A percentile compares a stretch with the other conserved stretches of the same genome.
Conservation (phyloP, 129 eudicot species). For the Centaurea solstitialis region DNA sequence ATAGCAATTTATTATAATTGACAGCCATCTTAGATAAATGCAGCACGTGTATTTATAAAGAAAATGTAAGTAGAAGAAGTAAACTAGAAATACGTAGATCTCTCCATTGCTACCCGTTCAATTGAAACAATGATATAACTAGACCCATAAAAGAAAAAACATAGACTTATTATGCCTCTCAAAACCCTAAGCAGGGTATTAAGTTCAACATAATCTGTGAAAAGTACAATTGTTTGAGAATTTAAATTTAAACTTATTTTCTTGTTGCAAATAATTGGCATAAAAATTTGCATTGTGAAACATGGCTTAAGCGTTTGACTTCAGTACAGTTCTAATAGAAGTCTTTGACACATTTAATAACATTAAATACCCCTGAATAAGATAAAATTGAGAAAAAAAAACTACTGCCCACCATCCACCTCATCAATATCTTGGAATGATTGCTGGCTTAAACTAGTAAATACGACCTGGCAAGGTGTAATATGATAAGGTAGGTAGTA, state of each 20-base stretch:
- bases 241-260: neutral
- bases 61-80: neutral
- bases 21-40: neutral
- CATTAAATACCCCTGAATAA: neutral
- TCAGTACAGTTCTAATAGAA: neutral
- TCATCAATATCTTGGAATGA: neutral
- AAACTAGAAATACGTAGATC: neutral
- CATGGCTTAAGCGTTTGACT: neutral
- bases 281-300: no score
- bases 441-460: neutral
- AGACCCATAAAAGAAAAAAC: neutral
- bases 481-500: conserved; percentile 16
- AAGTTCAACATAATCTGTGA: neutral
- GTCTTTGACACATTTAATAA: no score
- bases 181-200: neutral
- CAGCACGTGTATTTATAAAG: neutral
- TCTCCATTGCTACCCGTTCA: neutral
- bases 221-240: neutral
- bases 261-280: neutral
- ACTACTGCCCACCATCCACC: neutral
- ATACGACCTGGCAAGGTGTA: neutral
- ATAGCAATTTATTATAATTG: conserved; percentile 16
- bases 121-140: neutral
- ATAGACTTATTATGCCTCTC: neutral
- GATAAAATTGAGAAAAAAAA: neutral